A percentile compares a stretch with the other conserved stretches of the same genome.
phyloP scores from a whole-genome alignment of 257 asterid species.

The Nicotiana undulata region DNA sequence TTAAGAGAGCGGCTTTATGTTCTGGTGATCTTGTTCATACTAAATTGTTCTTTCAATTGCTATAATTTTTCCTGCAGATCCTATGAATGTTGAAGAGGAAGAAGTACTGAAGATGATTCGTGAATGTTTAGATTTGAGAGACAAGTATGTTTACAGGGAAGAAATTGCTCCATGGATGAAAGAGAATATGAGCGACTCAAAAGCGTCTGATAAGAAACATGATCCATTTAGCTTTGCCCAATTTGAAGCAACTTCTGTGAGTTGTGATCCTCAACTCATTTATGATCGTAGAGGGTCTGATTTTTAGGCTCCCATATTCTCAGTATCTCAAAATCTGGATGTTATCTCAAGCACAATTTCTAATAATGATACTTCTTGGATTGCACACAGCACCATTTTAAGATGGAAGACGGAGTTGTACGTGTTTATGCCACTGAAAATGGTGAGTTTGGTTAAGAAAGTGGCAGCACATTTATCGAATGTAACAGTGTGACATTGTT shows the following conservation, averaged over 20 bases:
- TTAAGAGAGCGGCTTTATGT: background rate
- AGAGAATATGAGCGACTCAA: constrained; percentile 25
- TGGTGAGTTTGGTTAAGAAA: constrained; percentile 38
- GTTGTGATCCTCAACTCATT: constrained; percentile 21
- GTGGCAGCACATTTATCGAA: background rate
- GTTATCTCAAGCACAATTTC: constrained; percentile 13
- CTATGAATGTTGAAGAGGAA: constrained; percentile 60
- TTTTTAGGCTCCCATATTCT: background rate
- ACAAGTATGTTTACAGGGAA: constrained; percentile 79
- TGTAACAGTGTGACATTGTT: background rate
- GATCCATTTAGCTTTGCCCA: constrained; percentile 64
- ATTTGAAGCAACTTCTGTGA: constrained; percentile 71
- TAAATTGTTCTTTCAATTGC: constrained; percentile 24
- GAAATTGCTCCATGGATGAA: constrained; percentile 62
- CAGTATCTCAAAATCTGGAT: background rate
- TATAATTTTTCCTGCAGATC: constrained; percentile 40
- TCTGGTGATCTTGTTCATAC: background rate
- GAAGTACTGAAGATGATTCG: constrained; percentile 73
- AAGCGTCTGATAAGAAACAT: constrained; percentile 24
- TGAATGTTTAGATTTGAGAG: constrained; percentile 78
- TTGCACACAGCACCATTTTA: constrained; percentile 60
- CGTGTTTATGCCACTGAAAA: constrained; percentile 66
- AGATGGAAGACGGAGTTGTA: constrained; percentile 88
- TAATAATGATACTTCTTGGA: constrained; percentile 15
- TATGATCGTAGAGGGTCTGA: background rate